These are phyloP conservation scores for Metarhizium humberi DNA, from an alignment of 2,329 filamentous ascomycete species.

Conservation along the genomic window DNA sequence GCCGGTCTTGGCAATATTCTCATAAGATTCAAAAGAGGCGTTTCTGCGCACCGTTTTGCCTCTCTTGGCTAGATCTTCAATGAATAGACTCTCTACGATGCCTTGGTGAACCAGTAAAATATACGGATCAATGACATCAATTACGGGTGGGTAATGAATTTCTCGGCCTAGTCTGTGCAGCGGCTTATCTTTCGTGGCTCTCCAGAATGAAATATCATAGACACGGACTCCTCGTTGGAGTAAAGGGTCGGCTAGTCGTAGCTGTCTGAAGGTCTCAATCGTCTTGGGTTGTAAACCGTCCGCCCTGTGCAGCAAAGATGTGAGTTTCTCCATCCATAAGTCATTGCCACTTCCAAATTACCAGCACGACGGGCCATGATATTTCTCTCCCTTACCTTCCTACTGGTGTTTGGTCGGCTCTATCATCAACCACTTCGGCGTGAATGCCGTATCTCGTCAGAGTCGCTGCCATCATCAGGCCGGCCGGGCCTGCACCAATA, in stretches of 20 bases:
- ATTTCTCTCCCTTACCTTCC: constrained; percentile 33
- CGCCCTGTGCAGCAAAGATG: constrained; percentile 32
- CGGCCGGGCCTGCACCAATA: constrained; percentile 46
- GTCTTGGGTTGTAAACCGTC: constrained; percentile 72
- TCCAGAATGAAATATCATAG: constrained; percentile 69
- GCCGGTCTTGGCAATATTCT: constrained; percentile 30
- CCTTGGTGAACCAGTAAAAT: constrained; percentile 60
- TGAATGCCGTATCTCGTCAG: constrained; percentile 58
- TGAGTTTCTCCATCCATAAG: neutral
- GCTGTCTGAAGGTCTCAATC: constrained; percentile 66
- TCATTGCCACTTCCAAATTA: neutral
- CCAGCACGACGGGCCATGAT: neutral
- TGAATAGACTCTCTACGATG: constrained; percentile 63
- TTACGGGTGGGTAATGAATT: constrained; percentile 56
- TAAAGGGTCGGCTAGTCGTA: constrained; percentile 61
- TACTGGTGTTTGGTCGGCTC: constrained; percentile 56
- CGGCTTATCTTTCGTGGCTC: constrained; percentile 38
- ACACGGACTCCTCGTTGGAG: constrained; percentile 59
- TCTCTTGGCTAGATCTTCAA: constrained; percentile 57
- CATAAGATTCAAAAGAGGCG: constrained; percentile 52
- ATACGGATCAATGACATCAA: constrained; percentile 48
- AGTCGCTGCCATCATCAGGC: constrained; percentile 44
- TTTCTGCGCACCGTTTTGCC: constrained; percentile 55
- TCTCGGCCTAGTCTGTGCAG: constrained; percentile 55
- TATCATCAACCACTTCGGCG: constrained; percentile 57